Percentiles rank a stretch among this genome's conserved stretches.
Conservation (phyloP, 73 alveolate genomes). For the Tetrahymena thermophila region DNA sequence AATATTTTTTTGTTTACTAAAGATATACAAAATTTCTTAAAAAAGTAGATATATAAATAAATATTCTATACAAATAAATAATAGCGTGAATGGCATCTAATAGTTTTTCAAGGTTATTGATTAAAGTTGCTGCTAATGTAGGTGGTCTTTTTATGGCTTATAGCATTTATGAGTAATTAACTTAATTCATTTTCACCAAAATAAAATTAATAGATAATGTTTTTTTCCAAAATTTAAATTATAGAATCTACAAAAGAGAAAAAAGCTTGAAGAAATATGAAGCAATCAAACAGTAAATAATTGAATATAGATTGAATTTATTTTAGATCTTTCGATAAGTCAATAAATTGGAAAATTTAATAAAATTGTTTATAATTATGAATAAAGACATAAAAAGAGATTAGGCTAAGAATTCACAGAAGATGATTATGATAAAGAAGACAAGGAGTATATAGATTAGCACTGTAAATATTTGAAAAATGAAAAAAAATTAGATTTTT, state of each 20-base stretch:
- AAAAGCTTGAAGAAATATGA: not conserved
- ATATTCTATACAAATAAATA: not conserved
- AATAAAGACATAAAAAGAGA: not conserved
- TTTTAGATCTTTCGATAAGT: too few relatives aligned
- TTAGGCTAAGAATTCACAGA: not conserved
- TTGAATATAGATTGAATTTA: too few relatives aligned
- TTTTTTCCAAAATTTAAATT: not conserved
- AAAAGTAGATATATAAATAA: not conserved
- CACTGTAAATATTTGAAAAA: not conserved
- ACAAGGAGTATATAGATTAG: not conserved
- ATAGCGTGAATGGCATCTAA: not conserved
- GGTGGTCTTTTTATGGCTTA: not conserved
- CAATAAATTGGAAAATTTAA: not conserved
- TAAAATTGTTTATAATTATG: not conserved
- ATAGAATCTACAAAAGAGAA: not conserved
- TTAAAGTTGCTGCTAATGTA: not conserved
- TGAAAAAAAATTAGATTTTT: not conserved
- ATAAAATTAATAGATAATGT: too few relatives aligned
- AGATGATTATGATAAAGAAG: not conserved
- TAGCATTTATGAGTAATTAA: not conserved
- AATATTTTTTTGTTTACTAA: not conserved
- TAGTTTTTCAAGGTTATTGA: not conserved
- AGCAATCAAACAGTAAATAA: not conserved
- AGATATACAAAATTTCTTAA: not conserved
- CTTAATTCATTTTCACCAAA: not conserved